Conservation (phyloP, 108 stramenopile species). For the Stephanodiscus triporus region DNA sequence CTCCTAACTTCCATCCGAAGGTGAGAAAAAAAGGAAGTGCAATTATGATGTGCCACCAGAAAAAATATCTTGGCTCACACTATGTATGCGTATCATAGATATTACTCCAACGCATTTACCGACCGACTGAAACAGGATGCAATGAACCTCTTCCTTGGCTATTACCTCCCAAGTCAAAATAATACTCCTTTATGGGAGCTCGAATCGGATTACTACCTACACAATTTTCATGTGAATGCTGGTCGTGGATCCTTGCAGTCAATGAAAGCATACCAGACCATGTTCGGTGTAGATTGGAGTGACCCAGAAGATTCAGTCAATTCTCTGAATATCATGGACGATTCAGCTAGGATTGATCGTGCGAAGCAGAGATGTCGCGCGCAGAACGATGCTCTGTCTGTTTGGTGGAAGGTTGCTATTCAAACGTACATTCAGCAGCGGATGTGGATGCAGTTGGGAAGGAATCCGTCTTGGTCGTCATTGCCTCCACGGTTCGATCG, state of each 20-base stretch:
- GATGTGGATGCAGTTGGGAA: slow-evolving; percentile 86
- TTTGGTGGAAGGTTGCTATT: slow-evolving; percentile 81
- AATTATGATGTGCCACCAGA: too few relatives aligned
- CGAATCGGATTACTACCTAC: slow-evolving; percentile 86
- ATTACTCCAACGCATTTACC: slow-evolving; percentile 98
- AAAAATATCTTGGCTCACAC: too few relatives aligned
- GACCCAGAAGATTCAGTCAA: slow-evolving; percentile 30
- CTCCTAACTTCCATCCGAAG: slow-evolving; percentile 92
- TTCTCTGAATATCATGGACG: slow-evolving; percentile 19
- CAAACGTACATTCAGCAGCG: slow-evolving; percentile 77
- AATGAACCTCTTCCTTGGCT: slow-evolving; percentile 97
- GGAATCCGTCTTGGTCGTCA: slow-evolving; percentile 46
- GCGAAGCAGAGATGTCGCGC: slow-evolving; percentile 53
- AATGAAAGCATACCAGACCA: slow-evolving; percentile 70
- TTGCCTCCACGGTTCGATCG: slow-evolving; percentile 83
- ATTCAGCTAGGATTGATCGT: slow-evolving; percentile 34
- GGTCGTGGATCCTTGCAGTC: slow-evolving; percentile 65
- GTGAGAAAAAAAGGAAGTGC: too few relatives aligned
- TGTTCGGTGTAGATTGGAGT: slow-evolving; percentile 73
- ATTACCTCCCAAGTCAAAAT: slow-evolving; percentile 79
- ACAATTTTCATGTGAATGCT: slow-evolving; percentile 80
- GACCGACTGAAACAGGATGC: slow-evolving; percentile 97
- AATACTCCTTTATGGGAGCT: slow-evolving; percentile 87
- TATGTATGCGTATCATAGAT: too few relatives aligned
- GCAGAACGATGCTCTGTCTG: slow-evolving; percentile 66